A percentile compares a stretch with the other conserved stretches of the same genome.
phyloP scores from a whole-genome alignment of 768 basidiomycete species.

The Suillus luteus region DNA sequence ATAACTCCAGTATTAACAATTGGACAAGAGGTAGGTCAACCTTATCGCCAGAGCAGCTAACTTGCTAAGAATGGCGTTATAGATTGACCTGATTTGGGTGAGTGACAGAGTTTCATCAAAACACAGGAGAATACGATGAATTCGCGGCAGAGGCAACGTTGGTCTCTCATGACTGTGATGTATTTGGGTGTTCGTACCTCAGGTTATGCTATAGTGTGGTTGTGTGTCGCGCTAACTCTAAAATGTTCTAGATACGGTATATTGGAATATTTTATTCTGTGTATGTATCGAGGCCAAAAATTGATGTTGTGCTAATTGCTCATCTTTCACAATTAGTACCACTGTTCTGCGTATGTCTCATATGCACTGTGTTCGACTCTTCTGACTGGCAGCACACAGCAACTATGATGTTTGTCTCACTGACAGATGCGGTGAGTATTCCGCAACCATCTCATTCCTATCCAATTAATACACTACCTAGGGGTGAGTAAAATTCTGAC shows the following conservation, averaged over 20 bases:
- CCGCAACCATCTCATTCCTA: neutral
- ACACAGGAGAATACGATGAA: neutral
- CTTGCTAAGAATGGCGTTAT: no score
- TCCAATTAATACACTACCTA: neutral
- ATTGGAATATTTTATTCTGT: neutral
- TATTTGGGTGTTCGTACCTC: neutral
- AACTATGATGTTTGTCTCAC: neutral
- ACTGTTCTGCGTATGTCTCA: neutral
- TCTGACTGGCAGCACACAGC: neutral
- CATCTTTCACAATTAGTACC: neutral
- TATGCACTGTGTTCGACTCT: neutral
- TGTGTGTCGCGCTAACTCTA: neutral
- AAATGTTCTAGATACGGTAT: neutral
- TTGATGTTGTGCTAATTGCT: neutral
- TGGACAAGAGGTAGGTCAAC: no score
- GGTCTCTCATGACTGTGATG: neutral
- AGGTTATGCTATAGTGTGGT: neutral
- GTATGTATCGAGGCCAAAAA: neutral
- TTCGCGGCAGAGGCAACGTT: neutral
- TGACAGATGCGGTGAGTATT: neutral
- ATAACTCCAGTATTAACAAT: no score
- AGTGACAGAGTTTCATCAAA: neutral
- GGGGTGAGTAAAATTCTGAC: neutral
- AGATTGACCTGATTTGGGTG: neutral
- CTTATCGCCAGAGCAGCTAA: no score